A percentile compares a stretch with the other conserved stretches of the same genome.
These are phyloP conservation scores for Cyberlindnera maclurae DNA, from an alignment of 805 yeast genomes.

Conservation along the genomic window DNA sequence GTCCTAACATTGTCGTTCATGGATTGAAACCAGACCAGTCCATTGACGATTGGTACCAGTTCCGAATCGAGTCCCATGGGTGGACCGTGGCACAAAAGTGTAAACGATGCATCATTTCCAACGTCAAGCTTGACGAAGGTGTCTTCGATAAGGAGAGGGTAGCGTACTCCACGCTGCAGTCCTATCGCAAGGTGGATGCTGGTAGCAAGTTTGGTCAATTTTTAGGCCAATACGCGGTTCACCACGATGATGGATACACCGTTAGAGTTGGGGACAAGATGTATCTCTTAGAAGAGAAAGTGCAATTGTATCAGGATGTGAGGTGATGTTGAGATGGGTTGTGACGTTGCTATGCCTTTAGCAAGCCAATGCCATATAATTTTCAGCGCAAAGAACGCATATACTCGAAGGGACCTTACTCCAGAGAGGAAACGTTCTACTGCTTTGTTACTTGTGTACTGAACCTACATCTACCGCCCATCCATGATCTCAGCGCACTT, in stretches of 20 bases:
- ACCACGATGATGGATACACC: constrained; percentile 15
- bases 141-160: constrained; percentile 12
- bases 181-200: constrained; percentile 16
- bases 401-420: too few species aligned
- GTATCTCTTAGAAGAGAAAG: constrained; percentile 10
- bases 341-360: too few species aligned
- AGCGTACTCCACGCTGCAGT: constrained; percentile 10
- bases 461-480: too few species aligned
- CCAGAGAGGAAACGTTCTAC: too few species aligned
- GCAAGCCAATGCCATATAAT: too few species aligned
- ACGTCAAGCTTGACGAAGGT: constrained; percentile 14
- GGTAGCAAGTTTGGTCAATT: constrained; percentile 7
- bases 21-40: constrained; percentile 3
- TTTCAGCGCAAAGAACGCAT: too few species aligned
- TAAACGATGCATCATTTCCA: constrained; percentile 18
- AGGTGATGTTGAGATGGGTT: too few species aligned
- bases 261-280: constrained; percentile 15
- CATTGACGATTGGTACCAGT: constrained; percentile 12
- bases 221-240: constrained; percentile 17
- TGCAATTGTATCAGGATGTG: background rate
- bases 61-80: constrained; percentile 7
- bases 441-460: too few species aligned
- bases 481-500: too few species aligned
- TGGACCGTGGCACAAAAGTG: constrained; percentile 15
- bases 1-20: constrained; percentile 16